Conservation (phyloP, 2,329 filamentous ascomycete species). For the Neonectria sp. region DNA sequence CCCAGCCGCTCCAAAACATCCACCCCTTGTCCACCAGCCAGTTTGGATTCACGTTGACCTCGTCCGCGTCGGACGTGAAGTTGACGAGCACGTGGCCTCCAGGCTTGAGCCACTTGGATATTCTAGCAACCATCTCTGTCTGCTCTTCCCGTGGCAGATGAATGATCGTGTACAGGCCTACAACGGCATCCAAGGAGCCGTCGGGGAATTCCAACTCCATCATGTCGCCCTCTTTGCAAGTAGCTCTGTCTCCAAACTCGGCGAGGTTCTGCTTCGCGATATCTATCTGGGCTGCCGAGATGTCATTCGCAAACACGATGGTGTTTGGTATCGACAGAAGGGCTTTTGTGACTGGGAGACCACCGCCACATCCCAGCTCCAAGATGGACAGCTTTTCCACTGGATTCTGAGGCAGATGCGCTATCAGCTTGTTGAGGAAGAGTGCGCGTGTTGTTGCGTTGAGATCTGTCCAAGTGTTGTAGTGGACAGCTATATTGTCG, state of each 20-base stretch:
- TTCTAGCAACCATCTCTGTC: background rate
- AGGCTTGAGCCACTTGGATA: background rate
- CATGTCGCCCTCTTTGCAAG: background rate
- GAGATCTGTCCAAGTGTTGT: background rate
- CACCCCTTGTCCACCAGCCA: slow-evolving; percentile 28
- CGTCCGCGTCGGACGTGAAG: background rate
- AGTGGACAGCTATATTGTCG: background rate
- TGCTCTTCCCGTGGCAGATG: slow-evolving; percentile 2
- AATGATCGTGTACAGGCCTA: background rate
- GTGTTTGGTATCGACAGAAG: background rate
- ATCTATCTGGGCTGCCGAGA: background rate
- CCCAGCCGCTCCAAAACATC: slow-evolving; percentile 35
- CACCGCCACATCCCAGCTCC: background rate
- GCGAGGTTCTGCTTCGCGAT: background rate
- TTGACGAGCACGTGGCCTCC: background rate
- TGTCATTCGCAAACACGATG: background rate
- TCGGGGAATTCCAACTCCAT: background rate
- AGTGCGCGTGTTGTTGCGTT: background rate
- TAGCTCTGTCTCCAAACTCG: background rate
- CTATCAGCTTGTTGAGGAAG: background rate
- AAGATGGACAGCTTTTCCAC: background rate
- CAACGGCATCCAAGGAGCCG: background rate
- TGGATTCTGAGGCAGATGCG: background rate
- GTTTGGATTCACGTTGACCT: background rate
- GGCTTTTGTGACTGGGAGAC: background rate